Base-by-base conservation (phyloP, 352 stramenopile genomes). In the Globisporangium cylindrosporum region DNA sequence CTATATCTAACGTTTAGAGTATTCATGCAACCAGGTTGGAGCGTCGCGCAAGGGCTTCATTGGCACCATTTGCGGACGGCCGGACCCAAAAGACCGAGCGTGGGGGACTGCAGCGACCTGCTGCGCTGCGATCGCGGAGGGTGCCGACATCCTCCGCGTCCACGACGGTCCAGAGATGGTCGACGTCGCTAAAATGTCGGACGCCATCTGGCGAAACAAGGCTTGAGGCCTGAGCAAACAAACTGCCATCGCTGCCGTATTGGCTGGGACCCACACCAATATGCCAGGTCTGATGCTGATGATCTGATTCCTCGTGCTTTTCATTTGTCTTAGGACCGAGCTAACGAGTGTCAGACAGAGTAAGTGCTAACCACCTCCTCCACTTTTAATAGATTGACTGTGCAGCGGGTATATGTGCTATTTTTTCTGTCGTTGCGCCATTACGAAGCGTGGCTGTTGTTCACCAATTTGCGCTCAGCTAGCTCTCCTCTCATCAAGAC, bases 11-110 rank as follows among this genome's bases (percentile, higher is more conserved):
- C 20, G 22, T 15, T 18, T 25, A 8, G 9, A 34, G 25, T 62
- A 25, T 9, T 48, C 24, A 15, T 60, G 1, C 38, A 34, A 57
- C 10, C 55, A 91, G 71, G 80, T 99, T 61, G 98, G 97, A 9
- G 89, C 95, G 7, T 99, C 94, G 51, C 83, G 97, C 27, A 99
- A 99, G 78, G 89, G 96, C n/a, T 99, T 99, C 70, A 94, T 99
- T 59, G 95, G 97, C 27, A 88, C 96, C 68, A 93, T 99, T 54
- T 97, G 91, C 57, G 88, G 81, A 0, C 89, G 95, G 59, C 73
- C 76, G 25, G 71, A 93, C 54, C 84, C 96, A 15, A 84, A 88
- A 56, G 88, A 98, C 51, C 81, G 97, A 36, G 94, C 96, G 65
- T 98, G 88, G 85, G 95, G 91, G 8, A 98, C 96, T 0, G 85